phyloP scores from a whole-genome alignment of 352 stramenopile species.

The Pseudoperonospora humuli region DNA sequence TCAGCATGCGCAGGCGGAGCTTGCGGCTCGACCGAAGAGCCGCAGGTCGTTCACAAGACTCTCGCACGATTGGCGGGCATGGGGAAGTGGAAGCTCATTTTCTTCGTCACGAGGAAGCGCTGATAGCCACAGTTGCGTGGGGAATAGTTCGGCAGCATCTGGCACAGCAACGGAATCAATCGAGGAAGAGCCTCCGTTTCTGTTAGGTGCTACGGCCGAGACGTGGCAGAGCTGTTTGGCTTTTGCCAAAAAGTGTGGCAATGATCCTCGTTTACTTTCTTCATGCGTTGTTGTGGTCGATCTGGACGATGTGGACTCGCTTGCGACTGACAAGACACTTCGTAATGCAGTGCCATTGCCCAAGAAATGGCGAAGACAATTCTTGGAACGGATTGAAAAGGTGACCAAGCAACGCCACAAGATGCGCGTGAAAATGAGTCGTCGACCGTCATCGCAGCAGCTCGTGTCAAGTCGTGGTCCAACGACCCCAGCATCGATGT shows the following conservation, averaged over 20 bases:
- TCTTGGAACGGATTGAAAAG: constrained; percentile 68
- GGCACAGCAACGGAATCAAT: neutral
- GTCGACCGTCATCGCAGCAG: constrained; percentile 22
- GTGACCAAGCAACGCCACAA: constrained; percentile 55
- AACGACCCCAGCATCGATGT: constrained; percentile 28
- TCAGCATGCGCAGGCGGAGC: constrained; percentile 44
- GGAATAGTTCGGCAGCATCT: constrained; percentile 4
- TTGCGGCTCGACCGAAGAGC: constrained; percentile 42
- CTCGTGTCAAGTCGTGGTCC: constrained; percentile 25
- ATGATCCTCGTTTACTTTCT: constrained; percentile 42
- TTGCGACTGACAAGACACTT: constrained; percentile 48
- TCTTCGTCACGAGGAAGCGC: constrained; percentile 24
- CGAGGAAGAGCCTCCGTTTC: constrained; percentile 51
- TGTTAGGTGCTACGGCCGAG: constrained; percentile 55
- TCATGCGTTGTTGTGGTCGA: constrained; percentile 64
- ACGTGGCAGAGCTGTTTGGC: constrained; percentile 61
- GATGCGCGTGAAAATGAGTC: constrained; percentile 40
- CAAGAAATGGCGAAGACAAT: constrained; percentile 69
- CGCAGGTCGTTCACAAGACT: constrained; percentile 50
- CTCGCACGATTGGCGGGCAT: constrained; percentile 53
- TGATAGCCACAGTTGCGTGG: constrained; percentile 14
- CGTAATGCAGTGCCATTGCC: constrained; percentile 50
- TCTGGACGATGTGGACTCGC: constrained; percentile 45
- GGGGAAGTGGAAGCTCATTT: constrained; percentile 31
- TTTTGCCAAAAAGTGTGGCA: constrained; percentile 35